A percentile compares a stretch with the other conserved stretches of the same genome.
These are phyloP conservation scores for Paxillus involutus DNA, from an alignment of 768 basidiomycete species.

Conservation along the genomic window DNA sequence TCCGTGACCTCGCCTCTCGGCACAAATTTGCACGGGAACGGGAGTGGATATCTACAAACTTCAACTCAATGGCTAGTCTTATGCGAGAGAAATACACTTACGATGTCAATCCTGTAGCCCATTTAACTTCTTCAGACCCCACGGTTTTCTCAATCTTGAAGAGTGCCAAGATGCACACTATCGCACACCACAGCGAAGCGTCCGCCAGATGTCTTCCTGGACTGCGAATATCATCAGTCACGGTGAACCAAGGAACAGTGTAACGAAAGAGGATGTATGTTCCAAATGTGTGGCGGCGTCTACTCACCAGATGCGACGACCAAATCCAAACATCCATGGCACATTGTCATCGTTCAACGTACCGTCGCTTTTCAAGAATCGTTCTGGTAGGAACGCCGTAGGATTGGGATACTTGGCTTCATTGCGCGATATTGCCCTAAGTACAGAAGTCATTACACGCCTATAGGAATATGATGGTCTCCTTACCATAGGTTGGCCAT, in stretches of 20 bases:
- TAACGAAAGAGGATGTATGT: no score
- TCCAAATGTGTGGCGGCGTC: no score
- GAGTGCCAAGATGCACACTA: no score
- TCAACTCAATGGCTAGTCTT: not conserved
- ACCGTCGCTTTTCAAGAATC: constrained; percentile 29
- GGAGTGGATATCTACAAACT: no score
- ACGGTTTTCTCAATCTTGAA: constrained; percentile 15
- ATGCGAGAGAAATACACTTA: not conserved
- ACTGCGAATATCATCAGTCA: no score
- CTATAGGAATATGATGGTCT: not conserved
- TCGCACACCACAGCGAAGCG: constrained; percentile 30
- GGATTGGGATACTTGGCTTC: constrained; percentile 32
- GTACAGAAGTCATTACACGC: not conserved
- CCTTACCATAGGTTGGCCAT: constrained; percentile 14
- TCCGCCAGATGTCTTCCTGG: constrained; percentile 39
- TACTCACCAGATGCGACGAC: no score
- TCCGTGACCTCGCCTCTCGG: constrained; percentile 19
- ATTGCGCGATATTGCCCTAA: constrained; percentile 42
- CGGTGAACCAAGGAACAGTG: no score
- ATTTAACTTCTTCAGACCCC: constrained; percentile 16
- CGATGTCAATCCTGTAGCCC: constrained; percentile 13
- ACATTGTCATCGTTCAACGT: constrained; percentile 13
- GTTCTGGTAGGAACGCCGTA: no score
- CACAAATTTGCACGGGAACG: constrained; percentile 15
- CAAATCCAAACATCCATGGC: constrained; percentile 16